These are phyloP conservation scores for Pythium aristosporum DNA, from an alignment of 352 stramenopile species.

Conservation along the genomic window DNA sequence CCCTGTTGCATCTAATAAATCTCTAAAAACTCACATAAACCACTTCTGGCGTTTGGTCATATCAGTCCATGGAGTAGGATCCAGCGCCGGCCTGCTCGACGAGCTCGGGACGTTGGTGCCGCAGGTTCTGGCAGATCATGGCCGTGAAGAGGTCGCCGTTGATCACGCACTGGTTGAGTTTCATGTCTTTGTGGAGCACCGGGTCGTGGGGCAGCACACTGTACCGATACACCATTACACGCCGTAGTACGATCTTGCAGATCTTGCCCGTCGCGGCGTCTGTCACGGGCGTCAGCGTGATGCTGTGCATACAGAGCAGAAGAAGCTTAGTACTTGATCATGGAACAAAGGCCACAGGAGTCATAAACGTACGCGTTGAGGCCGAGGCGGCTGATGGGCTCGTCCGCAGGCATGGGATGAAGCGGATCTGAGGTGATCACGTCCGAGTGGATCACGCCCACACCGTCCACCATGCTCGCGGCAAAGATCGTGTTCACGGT, in stretches of 20 bases:
- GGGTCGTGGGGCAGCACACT: conserved; percentile 23
- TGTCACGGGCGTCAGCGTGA: conserved; percentile 21
- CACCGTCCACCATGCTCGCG: conserved; percentile 29
- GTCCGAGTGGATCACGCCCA: conserved; percentile 44
- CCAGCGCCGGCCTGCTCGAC: conserved; percentile 18
- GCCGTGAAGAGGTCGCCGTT: conserved; percentile 31
- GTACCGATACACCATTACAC: conserved; percentile 27
- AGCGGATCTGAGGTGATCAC: conserved; percentile 45
- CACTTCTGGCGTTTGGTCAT: too few relatives aligned
- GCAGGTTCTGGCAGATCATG: conserved; percentile 26
- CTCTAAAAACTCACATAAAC: too few relatives aligned
- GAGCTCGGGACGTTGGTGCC: conserved; percentile 21
- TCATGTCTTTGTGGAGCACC: conserved; percentile 27
- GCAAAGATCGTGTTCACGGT: conserved; percentile 44
- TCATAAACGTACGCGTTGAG: conserved; percentile 25
- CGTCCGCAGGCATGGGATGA: conserved; percentile 26
- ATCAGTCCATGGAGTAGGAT: not conserved
- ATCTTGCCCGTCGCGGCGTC: conserved; percentile 21
- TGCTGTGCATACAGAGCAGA: not conserved
- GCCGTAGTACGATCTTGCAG: conserved; percentile 26
- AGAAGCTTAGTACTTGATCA: not conserved
- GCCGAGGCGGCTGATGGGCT: conserved; percentile 20
- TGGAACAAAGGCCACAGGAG: too few relatives aligned
- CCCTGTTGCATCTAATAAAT: too few relatives aligned
- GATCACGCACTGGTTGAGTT: conserved; percentile 23